These are phyloP conservation scores for Stephania yunnanensis DNA, from an alignment of 164 flowering plant genomes.

Conservation along the genomic window DNA sequence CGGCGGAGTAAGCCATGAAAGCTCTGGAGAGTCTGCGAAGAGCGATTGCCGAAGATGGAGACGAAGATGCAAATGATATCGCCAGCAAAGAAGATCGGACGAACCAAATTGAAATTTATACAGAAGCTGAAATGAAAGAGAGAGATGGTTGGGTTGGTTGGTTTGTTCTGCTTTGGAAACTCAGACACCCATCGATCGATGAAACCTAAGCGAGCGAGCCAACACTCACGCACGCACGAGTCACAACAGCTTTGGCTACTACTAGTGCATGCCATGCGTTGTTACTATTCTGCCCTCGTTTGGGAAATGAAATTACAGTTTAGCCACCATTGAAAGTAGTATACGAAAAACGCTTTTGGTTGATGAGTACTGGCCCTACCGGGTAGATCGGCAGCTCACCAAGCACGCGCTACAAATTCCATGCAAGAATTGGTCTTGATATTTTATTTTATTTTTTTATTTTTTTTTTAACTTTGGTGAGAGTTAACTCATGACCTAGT, in stretches of 20 bases:
- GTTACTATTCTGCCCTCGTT: background rate
- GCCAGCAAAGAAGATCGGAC: conserved; percentile 5
- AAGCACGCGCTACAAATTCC: background rate
- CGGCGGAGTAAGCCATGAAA: conserved; percentile 4
- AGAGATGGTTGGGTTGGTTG: background rate
- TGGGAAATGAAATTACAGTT: background rate
- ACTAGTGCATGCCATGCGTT: background rate
- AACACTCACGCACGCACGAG: background rate
- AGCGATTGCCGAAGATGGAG: background rate
- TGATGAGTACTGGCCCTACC: background rate
- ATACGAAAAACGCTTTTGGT: background rate
- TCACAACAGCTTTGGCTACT: background rate
- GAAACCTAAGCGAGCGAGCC: background rate
- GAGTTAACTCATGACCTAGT: no score
- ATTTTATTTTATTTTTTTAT: no score
- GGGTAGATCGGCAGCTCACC: background rate
- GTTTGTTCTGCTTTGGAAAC: background rate
- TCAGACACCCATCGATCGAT: background rate
- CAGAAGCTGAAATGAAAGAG: background rate
- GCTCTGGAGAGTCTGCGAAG: background rate
- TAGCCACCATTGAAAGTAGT: background rate
- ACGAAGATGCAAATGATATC: background rate
- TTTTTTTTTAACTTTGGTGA: no score
- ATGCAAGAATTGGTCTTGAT: no score
- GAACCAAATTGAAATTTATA: background rate